Base-by-base conservation (phyloP, 495 filamentous ascomycete species). In the Xylaria nigripes region DNA sequence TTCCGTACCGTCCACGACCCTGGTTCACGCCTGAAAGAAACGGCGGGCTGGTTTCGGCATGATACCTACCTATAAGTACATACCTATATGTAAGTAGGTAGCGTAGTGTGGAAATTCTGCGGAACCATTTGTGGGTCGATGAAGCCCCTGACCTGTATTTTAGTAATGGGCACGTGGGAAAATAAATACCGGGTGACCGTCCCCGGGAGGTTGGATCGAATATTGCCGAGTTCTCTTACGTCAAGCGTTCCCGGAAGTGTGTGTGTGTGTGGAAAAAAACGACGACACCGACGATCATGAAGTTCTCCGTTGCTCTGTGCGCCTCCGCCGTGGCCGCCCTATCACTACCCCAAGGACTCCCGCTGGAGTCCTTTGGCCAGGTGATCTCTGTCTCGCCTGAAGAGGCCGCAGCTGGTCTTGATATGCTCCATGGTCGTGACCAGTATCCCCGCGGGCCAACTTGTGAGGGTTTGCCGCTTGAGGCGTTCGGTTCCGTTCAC, bases 241-340 rank as follows among this genome's bases (percentile, higher is more conserved):
- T 43, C 48, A 43, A 48, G 30, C 38, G 53, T 29, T 30, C n/a
- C 36, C 27, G 27, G 27, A 30, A 30, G 27, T 30, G 10, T 4
- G 4, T 30, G 27, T 54, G 32, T 24, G 15, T 29, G 36, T 48
- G 13, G 18, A 24, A 24, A 12, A 41, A 41, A 49, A 42, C 10
- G 13, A 21, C 24, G 24, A 41, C 52, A 44, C 34, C 49, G 49
- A 55, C 51, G 43, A 64, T 44, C 48, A 67, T 67, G 64, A 67
- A 62, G 64, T 48, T 57, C 34, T 55, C 61, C 22, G 32, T 47
- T 24, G 64, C 55, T 55, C 52, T 67, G 48, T 64, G 61, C 47
- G 59, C 55, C 27, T 56, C 64, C 46, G 61, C 61, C 36, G 64
- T 56, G 36, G 58, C 64, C 6, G 64, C 64, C 55, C 59, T 61